Evolutionary conservation across 2,329 filamentous ascomycete genomes (phyloP).

Genomic region (Nigrospora sphaerica): DNA sequence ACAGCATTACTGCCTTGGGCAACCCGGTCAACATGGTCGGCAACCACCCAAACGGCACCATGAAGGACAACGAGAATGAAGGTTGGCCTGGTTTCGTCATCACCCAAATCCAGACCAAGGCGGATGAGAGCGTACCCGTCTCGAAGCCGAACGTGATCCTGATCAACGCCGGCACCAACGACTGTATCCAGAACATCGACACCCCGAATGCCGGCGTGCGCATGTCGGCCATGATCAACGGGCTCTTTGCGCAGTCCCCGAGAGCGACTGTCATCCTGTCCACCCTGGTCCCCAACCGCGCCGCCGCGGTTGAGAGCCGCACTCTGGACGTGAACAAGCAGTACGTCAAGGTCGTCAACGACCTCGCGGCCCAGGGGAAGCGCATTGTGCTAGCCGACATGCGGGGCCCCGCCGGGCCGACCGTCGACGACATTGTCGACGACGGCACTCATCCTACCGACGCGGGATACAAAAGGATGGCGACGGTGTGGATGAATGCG

Average conservation of each 20-base stretch:
- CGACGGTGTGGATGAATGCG: constrained; percentile 19
- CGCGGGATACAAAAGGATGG: constrained; percentile 28
- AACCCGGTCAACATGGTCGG: constrained; percentile 30
- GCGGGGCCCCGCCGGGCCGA: constrained; percentile 18
- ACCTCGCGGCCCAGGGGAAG: constrained; percentile 10
- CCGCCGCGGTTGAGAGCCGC: constrained; percentile 14
- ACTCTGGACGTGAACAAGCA: constrained; percentile 20
- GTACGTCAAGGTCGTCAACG: constrained; percentile 12
- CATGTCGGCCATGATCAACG: constrained; percentile 19
- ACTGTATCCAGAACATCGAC: constrained; percentile 24
- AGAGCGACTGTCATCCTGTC: constrained; percentile 24
- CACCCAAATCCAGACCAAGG: constrained; percentile 23
- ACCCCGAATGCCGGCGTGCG: constrained; percentile 18
- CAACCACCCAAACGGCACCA: constrained; percentile 23
- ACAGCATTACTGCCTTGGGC: constrained; percentile 21
- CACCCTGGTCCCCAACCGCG: constrained; percentile 21
- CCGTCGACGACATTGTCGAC: constrained; percentile 14
- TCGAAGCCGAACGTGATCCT: constrained; percentile 28
- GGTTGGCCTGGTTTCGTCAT: constrained; percentile 27
- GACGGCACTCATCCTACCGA: constrained; percentile 27
- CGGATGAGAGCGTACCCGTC: constrained; percentile 14
- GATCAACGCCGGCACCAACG: constrained; percentile 32
- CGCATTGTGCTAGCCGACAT: constrained; percentile 25
- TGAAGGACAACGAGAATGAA: constrained; percentile 28
- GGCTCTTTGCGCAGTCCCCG: constrained; percentile 20